Evolutionary conservation across 2,329 filamentous ascomycete species (phyloP), one percentile per base, ranked within the genome.

Genomic region (Aureobasidium pullulans): DNA sequence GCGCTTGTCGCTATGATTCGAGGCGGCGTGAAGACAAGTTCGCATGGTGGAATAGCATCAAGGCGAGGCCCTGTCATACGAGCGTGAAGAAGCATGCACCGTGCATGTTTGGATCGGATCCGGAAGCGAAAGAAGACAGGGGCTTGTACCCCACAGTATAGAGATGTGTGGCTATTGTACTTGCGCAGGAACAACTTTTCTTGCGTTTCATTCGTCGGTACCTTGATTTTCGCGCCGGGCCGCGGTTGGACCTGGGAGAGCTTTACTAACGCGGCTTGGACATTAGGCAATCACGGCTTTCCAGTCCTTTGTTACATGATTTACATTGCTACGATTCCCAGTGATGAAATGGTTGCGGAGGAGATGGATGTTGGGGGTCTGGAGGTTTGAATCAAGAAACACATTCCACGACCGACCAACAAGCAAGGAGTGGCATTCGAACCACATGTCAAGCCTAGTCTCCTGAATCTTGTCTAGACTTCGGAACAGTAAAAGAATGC

Each of bases 221-320:
- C 54, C 54, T 57, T 57, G 54, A 57, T 57, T 11, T 32, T 57
- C 54, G 54, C 48, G 54, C 54, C 54, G 54, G 54, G 36, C 54
- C 54, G 54, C 43, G 23, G 15, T 48, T 47, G 32, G 43, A 43
- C 54, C 43, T 57, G 32, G 43, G 43, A 48, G 13, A 15, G 43
- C 19, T 28, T 8, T 15, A 46, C 11, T 47, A 43, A 57, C 34
- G 54, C 42, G 54, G 42, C 29, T 57, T 43, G 54, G 34, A 31
- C 34, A 39, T 57, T n/a, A 57, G 43, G 39, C 34, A 47, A 57
- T 39, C 54, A 57, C 31, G 32, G 43, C 52, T 46, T 16, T 28
- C 16, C 29, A 46, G 54, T 47, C 54, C 54, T 48, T 57, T 57
- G 43, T 57, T 47, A 43, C 54, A 40, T 48, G 43, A 31, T 48